Conservation (phyloP, 2,329 filamentous ascomycete species). For the Corniculantispora saksenae region DNA sequence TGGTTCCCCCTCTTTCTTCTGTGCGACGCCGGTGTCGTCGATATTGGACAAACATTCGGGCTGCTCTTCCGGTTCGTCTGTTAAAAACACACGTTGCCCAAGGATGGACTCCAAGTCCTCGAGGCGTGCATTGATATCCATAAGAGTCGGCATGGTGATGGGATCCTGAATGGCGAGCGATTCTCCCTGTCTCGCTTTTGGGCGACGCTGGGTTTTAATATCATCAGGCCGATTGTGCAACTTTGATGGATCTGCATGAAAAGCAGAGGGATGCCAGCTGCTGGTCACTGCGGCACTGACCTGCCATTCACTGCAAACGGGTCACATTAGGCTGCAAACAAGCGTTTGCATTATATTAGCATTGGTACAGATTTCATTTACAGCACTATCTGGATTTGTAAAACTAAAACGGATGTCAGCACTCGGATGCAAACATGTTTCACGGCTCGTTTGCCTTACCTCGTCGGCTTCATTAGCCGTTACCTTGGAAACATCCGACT, state of each 20-base stretch:
- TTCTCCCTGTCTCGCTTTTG: too few species aligned
- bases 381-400: conserved; percentile 37
- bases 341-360: neutral
- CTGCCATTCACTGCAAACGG: neutral
- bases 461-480: conserved; percentile 70
- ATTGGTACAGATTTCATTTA: neutral
- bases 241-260: neutral
- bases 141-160: neutral
- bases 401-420: conserved; percentile 35
- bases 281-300: neutral
- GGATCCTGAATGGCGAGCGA: neutral
- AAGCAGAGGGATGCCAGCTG: neutral
- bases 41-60: neutral
- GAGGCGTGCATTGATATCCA: conserved; percentile 2
- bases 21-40: neutral
- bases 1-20: neutral
- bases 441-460: conserved; percentile 37
- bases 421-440: conserved; percentile 1
- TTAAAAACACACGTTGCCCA: conserved; percentile 4
- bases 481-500: conserved; percentile 65
- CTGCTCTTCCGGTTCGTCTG: neutral
- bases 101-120: conserved; percentile 13
- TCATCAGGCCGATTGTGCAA: neutral
- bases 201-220: neutral
- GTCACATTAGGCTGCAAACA: neutral